Conservation (phyloP, 192 early-diverging fungal genomes). For the Podila minutissima region DNA sequence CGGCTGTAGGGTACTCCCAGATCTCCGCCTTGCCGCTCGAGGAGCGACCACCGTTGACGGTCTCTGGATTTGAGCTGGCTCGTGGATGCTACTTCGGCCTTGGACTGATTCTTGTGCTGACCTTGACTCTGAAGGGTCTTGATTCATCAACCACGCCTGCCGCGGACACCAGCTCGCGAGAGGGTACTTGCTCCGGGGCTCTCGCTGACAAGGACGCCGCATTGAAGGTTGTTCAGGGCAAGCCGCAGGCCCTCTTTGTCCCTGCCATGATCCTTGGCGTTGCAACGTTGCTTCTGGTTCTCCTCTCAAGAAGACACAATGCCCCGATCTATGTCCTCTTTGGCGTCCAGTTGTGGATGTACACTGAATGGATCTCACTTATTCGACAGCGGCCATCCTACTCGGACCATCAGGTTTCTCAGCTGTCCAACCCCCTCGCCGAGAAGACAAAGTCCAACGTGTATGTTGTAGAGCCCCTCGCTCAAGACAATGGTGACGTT, state of each 20-base stretch:
- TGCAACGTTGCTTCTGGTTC: constrained; percentile 66
- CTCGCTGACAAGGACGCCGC: neutral
- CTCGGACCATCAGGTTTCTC: neutral
- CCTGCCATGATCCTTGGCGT: constrained; percentile 52
- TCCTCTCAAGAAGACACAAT: constrained; percentile 72
- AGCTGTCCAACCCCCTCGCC: neutral
- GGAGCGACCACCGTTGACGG: neutral
- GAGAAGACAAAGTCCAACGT: neutral
- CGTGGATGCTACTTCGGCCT: constrained; percentile 32
- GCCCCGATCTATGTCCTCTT: constrained; percentile 67
- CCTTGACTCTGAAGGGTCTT: constrained; percentile 2
- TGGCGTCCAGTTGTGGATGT: constrained; percentile 58
- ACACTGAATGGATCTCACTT: constrained; percentile 24
- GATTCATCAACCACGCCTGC: neutral
- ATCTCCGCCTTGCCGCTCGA: neutral
- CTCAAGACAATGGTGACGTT: too few species aligned
- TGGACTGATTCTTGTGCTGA: constrained; percentile 9
- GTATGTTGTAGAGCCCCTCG: too few species aligned
- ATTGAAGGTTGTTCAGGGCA: neutral
- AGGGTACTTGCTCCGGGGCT: neutral
- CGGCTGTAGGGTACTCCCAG: constrained; percentile 15
- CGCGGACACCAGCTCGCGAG: neutral
- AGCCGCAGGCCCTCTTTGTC: constrained; percentile 13
- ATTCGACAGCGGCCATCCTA: constrained; percentile 1
- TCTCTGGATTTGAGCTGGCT: constrained; percentile 42